Evolutionary conservation across 129 eudicot genomes (phyloP).

Genomic region (Saussurea involucrata): DNA sequence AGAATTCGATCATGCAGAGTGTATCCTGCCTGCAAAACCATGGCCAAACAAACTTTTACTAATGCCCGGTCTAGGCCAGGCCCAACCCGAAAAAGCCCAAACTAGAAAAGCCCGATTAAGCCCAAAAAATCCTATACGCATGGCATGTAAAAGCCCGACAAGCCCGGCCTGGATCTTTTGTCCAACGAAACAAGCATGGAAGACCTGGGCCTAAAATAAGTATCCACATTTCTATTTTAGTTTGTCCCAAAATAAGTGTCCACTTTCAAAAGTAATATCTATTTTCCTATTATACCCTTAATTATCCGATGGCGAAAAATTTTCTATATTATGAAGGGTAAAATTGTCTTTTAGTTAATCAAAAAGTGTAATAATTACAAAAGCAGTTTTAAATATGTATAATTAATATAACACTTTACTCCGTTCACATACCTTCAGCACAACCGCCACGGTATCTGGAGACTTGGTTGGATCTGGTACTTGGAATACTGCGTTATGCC

Average conservation of each 20-base stretch:
- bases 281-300: not conserved
- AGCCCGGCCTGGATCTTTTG: no score
- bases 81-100: no score
- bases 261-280: not conserved
- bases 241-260: not conserved
- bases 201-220: not conserved
- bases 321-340: not conserved
- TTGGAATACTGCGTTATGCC: conserved; percentile 76
- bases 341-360: not conserved
- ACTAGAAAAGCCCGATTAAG: no score
- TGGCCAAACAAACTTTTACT: not conserved
- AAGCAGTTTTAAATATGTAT: no score
- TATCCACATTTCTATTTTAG: not conserved
- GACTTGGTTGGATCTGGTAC: conserved; percentile 74
- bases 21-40: conserved; percentile 64
- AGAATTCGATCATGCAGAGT: conserved; percentile 55
- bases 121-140: no score
- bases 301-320: not conserved
- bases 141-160: no score
- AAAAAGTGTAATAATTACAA: not conserved
- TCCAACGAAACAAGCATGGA: no score
- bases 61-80: no score
- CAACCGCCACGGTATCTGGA: conserved; percentile 65
- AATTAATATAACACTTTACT: not conserved
- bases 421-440: conserved; percentile 55